A percentile compares a stretch with the other conserved stretches of the same genome.
Conservation (phyloP, 2,329 filamentous ascomycete species). For the Magnaporthales sp. region DNA sequence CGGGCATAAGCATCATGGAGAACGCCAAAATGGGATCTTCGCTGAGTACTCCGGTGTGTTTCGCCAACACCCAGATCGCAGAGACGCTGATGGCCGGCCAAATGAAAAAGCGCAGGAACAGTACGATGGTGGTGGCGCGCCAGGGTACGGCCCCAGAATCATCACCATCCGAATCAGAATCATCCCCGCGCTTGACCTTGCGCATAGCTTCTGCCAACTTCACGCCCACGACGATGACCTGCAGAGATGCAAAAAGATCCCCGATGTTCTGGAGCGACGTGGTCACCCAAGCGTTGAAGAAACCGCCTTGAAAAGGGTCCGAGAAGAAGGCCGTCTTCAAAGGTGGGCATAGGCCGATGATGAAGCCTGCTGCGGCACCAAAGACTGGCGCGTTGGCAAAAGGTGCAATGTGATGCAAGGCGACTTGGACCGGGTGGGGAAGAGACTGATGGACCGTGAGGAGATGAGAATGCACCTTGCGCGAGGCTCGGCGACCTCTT, state of each 20-base stretch:
- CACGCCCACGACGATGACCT: constrained; percentile 59
- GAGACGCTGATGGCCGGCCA: constrained; percentile 38
- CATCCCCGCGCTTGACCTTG: constrained; percentile 24
- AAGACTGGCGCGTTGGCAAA: constrained; percentile 56
- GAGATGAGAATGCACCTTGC: background rate
- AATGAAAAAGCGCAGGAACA: constrained; percentile 47
- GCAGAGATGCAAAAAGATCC: constrained; percentile 53
- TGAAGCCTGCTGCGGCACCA: constrained; percentile 47
- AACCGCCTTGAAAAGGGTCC: constrained; percentile 46
- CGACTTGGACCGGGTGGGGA: background rate
- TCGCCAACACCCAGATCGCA: constrained; percentile 42
- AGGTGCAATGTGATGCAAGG: background rate
- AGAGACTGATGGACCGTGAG: background rate
- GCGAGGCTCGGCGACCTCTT: background rate
- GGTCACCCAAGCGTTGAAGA: constrained; percentile 60
- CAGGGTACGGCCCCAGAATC: constrained; percentile 35
- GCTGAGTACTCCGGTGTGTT: constrained; percentile 39
- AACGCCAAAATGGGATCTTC: constrained; percentile 60
- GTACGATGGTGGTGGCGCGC: constrained; percentile 39
- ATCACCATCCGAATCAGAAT: constrained; percentile 10
- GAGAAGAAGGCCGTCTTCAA: constrained; percentile 56
- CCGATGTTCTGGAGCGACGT: constrained; percentile 53
- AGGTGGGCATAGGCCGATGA: constrained; percentile 50
- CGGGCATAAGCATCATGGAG: constrained; percentile 38
- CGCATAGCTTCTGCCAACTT: constrained; percentile 48